Percentiles rank a stretch among this genome's conserved stretches.
These are phyloP conservation scores for Crepidotus variabilis DNA, from an alignment of 768 basidiomycete genomes.

Conservation along the genomic window DNA sequence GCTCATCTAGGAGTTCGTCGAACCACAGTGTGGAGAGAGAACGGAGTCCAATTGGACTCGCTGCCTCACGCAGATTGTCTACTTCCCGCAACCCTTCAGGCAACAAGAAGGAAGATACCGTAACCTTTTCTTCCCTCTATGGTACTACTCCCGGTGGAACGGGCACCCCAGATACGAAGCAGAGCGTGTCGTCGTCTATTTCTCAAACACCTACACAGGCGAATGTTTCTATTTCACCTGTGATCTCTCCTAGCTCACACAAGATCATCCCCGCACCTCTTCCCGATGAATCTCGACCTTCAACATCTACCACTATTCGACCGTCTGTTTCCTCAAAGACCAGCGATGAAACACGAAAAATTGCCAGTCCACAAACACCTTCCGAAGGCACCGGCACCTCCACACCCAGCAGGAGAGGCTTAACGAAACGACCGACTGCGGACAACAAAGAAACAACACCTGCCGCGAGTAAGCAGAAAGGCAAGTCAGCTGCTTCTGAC, in stretches of 20 bases:
- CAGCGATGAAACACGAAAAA: conserved; percentile 14
- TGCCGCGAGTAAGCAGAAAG: conserved; percentile 40
- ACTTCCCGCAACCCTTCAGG: conserved; percentile 22
- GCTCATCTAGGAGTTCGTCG: conserved; percentile 25
- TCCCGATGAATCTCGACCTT: background rate
- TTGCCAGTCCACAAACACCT: background rate
- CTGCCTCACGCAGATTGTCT: conserved; percentile 24
- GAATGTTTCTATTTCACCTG: background rate
- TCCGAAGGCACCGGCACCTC: conserved; percentile 9
- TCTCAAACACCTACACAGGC: background rate
- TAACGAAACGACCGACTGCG: conserved; percentile 19
- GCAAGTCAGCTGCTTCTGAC: conserved; percentile 42
- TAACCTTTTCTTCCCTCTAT: conserved; percentile 32
- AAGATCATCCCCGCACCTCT: background rate
- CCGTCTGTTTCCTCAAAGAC: conserved; percentile 12
- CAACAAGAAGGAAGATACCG: conserved; percentile 16
- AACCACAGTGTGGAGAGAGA: conserved; percentile 45
- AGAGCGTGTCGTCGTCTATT: conserved; percentile 2
- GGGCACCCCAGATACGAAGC: conserved; percentile 5
- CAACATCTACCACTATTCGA: background rate
- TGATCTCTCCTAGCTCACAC: background rate
- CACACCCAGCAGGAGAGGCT: conserved; percentile 3
- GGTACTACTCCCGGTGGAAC: conserved; percentile 8
- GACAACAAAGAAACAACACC: conserved; percentile 24
- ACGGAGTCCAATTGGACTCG: conserved; percentile 30